Conservation (phyloP, 257 asterid species). For the Sherardia arvensis region DNA sequence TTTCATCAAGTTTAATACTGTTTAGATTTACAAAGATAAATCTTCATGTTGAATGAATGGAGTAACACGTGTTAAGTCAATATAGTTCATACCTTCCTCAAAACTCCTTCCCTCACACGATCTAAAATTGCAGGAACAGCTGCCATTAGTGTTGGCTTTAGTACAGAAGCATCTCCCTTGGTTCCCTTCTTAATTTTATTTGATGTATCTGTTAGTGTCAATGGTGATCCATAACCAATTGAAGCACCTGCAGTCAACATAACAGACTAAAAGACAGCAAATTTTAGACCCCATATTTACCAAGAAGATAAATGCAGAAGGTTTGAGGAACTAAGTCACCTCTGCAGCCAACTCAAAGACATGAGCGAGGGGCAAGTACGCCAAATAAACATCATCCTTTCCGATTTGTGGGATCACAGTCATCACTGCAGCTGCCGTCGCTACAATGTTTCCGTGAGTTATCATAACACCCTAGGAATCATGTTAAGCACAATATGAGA, state of each 20-base stretch:
- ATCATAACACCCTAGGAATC: constrained; percentile 87
- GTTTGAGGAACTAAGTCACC: constrained; percentile 34
- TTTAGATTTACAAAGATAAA: not conserved
- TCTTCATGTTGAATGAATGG: not conserved
- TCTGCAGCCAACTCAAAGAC: constrained; percentile 92
- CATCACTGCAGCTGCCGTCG: constrained; percentile 91
- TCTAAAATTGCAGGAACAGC: constrained; percentile 92
- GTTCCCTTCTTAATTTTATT: constrained; percentile 87
- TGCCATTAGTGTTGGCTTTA: constrained; percentile 76
- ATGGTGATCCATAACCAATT: constrained; percentile 81
- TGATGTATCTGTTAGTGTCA: constrained; percentile 87
- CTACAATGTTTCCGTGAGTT: constrained; percentile 82
- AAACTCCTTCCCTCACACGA: constrained; percentile 82
- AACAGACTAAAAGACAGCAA: constrained; percentile 47
- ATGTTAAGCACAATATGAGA: constrained; percentile 2
- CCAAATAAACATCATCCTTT: constrained; percentile 62
- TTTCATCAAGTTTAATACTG: no score
- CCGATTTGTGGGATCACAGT: constrained; percentile 68
- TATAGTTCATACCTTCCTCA: constrained; percentile 53
- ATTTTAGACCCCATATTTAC: constrained; percentile 21
- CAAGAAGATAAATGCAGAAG: constrained; percentile 6
- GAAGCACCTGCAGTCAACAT: constrained; percentile 71
- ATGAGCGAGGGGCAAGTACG: constrained; percentile 91
- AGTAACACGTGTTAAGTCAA: constrained; percentile 5
- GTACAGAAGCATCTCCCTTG: constrained; percentile 70